phyloP scores from a whole-genome alignment of 495 filamentous ascomycete genomes.

The Neurospora tetraspora region DNA sequence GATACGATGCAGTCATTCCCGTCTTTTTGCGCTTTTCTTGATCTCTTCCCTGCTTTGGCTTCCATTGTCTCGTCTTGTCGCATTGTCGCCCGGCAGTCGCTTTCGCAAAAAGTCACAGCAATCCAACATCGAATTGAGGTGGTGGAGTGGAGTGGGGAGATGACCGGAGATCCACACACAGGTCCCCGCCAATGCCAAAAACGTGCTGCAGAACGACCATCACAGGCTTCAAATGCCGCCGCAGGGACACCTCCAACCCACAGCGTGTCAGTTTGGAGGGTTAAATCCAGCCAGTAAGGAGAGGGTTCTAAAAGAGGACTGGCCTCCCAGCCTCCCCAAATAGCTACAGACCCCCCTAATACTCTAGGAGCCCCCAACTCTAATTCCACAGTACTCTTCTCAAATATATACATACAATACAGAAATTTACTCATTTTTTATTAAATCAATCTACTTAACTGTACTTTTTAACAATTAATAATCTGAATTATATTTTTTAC shows the following conservation, averaged over 20 bases:
- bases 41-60: neutral
- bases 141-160: neutral
- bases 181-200: neutral
- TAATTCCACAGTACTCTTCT: no score
- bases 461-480: no score
- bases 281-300: no score
- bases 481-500: no score
- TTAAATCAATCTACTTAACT: no score
- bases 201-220: neutral
- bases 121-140: neutral
- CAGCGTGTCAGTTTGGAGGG: no score
- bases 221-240: neutral
- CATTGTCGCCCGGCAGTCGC: neutral
- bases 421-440: no score
- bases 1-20: neutral
- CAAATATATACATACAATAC: no score
- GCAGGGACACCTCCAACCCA: neutral
- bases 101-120: neutral
- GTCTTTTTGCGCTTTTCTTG: neutral
- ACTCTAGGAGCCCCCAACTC: no score
- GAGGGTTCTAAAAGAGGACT: no score
- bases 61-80: neutral
- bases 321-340: no score
- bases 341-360: no score
- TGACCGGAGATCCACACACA: neutral